phyloP scores from a whole-genome alignment of 1,284 basidiomycete species.

The Naganishia albida region DNA sequence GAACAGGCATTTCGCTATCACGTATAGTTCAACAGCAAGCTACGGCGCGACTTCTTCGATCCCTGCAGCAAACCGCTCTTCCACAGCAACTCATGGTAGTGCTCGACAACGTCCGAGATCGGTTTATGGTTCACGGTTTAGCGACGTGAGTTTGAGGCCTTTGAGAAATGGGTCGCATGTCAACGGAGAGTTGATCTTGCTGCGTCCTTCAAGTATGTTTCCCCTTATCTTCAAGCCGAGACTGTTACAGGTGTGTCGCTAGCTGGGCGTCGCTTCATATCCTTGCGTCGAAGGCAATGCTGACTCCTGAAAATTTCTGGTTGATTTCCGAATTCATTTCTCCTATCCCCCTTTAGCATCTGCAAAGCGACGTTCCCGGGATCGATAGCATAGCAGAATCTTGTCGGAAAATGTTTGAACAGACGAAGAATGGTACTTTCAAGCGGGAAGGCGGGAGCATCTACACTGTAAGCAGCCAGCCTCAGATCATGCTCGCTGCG shows the following conservation, averaged over 20 bases:
- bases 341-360: background rate
- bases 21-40: background rate
- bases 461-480: constrained; percentile 10
- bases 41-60: background rate
- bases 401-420: constrained; percentile 19
- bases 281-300: background rate
- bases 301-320: background rate
- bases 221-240: constrained; percentile 23
- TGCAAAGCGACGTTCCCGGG: constrained; percentile 23
- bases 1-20: background rate
- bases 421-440: constrained; percentile 18
- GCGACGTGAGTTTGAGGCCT: constrained; percentile 2
- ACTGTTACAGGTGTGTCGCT: constrained; percentile 1
- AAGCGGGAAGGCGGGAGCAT: constrained; percentile 19
- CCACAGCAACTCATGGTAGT: background rate
- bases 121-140: constrained; percentile 12
- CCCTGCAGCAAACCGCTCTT: background rate
- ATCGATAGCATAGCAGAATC: constrained; percentile 13
- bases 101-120: constrained; percentile 16
- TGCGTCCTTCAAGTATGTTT: constrained; percentile 4
- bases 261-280: background rate
- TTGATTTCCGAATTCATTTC: background rate
- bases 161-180: background rate
- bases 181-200: too few species aligned
- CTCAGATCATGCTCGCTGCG: background rate